Base-by-base conservation (phyloP, 164 flowering plant genomes). In the Magnolia officinalis region DNA sequence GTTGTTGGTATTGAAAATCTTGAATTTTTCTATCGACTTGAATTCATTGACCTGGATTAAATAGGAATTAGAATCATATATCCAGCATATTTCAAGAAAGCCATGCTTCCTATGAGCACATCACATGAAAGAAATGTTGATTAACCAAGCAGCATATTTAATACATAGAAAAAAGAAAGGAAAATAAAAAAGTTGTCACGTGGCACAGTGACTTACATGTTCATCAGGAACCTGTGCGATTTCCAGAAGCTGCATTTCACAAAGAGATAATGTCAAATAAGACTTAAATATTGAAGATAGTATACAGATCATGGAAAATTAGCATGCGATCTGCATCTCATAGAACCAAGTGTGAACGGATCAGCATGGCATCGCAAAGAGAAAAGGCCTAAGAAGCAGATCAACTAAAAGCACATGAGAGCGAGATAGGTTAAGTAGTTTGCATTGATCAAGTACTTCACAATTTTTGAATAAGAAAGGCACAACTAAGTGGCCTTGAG, bases 11-110 rank as follows among this genome's bases (percentile, higher is more conserved):
- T 94, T 91, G 89, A 94, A 89, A 80, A 96, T 90, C 80, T 94
- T 96, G 96, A 94, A 96, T 86, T 96, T 94, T 86, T 92, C 92
- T 24, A 90, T 90, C 21, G 96, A 93, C 85, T 96, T 96, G 88
- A 94, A 93, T 81, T 93, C 94, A 80, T 85, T 87, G 70, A 91
- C 95, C 97, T 87, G 89, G 50, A 81, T 70, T 45, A 80, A 75
- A 79, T 73, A 74, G 72, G 75, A 67, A 26, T 18, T 74, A 24
- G 31, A 37, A 74, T 19, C 37, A 71, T 58, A 70, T 20, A 29
- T 78, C 72, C 52, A 61, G 6, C 14, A 55, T 19, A 20, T 50
- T 52, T 6, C 16, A 24, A 52, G 45, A 37, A 78, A 20, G 51
- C 24, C 3, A 51, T 5, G 6, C 67, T 20, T n/a, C 8, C 16